These are phyloP conservation scores for Fonsecaea erecta DNA, from an alignment of 2,329 filamentous ascomycete genomes.

Conservation along the genomic window DNA sequence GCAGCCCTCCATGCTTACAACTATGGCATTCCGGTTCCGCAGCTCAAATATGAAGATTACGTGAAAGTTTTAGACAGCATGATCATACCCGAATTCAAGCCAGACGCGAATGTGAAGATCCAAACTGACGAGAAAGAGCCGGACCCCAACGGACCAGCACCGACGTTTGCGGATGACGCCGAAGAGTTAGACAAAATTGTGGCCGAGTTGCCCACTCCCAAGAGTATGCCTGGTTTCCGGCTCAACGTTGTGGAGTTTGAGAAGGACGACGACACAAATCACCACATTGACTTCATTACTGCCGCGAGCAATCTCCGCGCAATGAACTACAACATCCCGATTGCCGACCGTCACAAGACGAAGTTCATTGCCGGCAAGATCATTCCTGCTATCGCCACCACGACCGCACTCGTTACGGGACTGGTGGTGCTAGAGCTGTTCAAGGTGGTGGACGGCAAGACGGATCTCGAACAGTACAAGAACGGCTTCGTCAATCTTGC, in stretches of 20 bases:
- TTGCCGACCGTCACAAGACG: conserved; percentile 93
- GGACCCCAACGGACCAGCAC: conserved; percentile 75
- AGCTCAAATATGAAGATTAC: conserved; percentile 72
- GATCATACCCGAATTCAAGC: conserved; percentile 93
- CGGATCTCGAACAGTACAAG: conserved; percentile 98
- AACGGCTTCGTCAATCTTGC: conserved; percentile 98
- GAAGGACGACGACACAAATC: conserved; percentile 97
- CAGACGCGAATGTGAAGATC: conserved; percentile 90
- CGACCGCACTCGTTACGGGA: conserved; percentile 92
- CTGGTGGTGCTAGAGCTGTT: conserved; percentile 90
- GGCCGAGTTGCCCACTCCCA: conserved; percentile 74
- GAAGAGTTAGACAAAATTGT: conserved; percentile 76
- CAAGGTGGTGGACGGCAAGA: conserved; percentile 96
- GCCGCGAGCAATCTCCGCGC: conserved; percentile 95
- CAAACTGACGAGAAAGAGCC: conserved; percentile 95
- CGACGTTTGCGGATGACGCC: conserved; percentile 68
- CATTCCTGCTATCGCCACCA: conserved; percentile 97
- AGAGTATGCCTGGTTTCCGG: conserved; percentile 83
- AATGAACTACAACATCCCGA: conserved; percentile 95
- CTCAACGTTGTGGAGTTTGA: conserved; percentile 93
- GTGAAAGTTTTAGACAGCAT: conserved; percentile 82
- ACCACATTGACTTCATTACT: conserved; percentile 99
- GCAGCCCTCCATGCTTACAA: conserved; percentile 97
- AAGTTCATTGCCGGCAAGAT: conserved; percentile 99
- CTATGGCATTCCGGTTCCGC: conserved; percentile 91